These are phyloP conservation scores for Wakefieldia striispora DNA, from an alignment of 768 basidiomycete species.

Conservation along the genomic window DNA sequence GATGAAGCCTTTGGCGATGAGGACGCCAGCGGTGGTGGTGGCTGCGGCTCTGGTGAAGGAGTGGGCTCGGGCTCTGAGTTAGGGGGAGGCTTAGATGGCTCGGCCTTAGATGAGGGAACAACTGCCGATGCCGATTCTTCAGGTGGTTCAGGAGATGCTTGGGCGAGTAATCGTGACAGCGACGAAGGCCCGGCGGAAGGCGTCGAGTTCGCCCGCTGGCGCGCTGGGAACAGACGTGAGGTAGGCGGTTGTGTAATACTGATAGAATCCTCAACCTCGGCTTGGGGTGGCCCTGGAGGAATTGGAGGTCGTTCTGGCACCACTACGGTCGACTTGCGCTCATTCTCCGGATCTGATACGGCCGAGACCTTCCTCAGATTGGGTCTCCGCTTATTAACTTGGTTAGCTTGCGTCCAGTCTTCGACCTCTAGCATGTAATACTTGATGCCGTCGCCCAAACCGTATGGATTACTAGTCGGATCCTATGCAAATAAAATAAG, in stretches of 20 bases:
- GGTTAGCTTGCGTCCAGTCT: constrained; percentile 82
- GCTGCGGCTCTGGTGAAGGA: constrained; percentile 35
- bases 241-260: constrained; percentile 62
- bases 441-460: constrained; percentile 83
- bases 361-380: constrained; percentile 50
- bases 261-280: constrained; percentile 74
- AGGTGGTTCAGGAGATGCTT: constrained; percentile 47
- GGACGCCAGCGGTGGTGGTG: constrained; percentile 25
- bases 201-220: constrained; percentile 64
- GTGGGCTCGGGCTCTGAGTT: constrained; percentile 1
- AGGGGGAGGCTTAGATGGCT: constrained; percentile 31
- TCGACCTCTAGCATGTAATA: constrained; percentile 94
- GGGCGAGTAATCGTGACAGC: constrained; percentile 74
- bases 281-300: constrained; percentile 61
- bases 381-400: constrained; percentile 55
- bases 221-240: constrained; percentile 62
- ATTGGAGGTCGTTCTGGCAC: constrained; percentile 18
- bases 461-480: constrained; percentile 84
- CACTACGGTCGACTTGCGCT: constrained; percentile 26
- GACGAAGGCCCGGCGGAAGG: constrained; percentile 75
- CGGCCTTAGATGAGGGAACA: constrained; percentile 27
- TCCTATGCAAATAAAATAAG: constrained; percentile 46
- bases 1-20: neutral
- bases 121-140: constrained; percentile 34
- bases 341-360: constrained; percentile 39